These are phyloP conservation scores for Pugionium dolabratum DNA, from an alignment of 345 rosid species.

Conservation along the genomic window DNA sequence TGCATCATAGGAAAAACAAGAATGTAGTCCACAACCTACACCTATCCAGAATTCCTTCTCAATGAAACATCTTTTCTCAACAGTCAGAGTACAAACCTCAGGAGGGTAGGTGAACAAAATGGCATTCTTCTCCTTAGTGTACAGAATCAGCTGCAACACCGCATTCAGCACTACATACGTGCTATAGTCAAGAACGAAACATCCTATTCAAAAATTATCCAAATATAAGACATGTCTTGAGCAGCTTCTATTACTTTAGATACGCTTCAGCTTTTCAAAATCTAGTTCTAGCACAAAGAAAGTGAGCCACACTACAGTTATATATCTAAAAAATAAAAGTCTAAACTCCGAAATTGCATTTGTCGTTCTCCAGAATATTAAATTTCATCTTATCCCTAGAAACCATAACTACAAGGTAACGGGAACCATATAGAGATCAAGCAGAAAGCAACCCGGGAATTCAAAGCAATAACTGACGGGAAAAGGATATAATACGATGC, in stretches of 20 bases:
- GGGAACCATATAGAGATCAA: neutral
- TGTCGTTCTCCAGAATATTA: no score
- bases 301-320: no score
- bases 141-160: constrained; percentile 78
- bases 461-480: neutral
- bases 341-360: no score
- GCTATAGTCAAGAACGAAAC: constrained; percentile 70
- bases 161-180: constrained; percentile 84
- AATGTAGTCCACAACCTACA: no score
- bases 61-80: constrained; percentile 8
- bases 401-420: neutral
- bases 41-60: neutral
- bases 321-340: no score
- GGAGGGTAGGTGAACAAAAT: constrained; percentile 92
- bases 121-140: constrained; percentile 88
- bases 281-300: no score
- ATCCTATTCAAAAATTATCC: neutral
- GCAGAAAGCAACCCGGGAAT: neutral
- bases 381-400: neutral
- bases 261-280: no score
- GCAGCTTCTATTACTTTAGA: no score
- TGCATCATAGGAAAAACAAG: no score
- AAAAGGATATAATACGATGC: constrained; percentile 92
- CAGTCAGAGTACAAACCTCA: constrained; percentile 48
- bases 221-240: no score